Evolutionary conservation across 179 eudicot genomes (phyloP), one percentile per base, ranked within the genome.

Genomic region (Drosera spatulata): DNA sequence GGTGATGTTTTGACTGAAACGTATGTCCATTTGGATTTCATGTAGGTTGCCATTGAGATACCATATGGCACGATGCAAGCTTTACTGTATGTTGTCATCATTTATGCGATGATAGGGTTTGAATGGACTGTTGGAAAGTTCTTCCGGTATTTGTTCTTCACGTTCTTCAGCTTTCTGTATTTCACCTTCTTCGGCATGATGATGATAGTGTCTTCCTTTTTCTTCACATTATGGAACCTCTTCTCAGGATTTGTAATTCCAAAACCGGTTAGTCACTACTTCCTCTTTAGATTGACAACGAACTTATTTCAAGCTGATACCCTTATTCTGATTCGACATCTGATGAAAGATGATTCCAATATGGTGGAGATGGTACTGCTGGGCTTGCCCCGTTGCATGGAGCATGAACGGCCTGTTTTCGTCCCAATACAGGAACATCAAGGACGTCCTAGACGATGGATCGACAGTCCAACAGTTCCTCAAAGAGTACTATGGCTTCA

Each of bases 131-230:
- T 64, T 1, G 72, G 60, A 6, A 89, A 86, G 39, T 82, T 82
- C 83, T 77, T 89, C 37, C 86, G 88, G 91, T 89, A 80, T 59
- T 10, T 82, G 38, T 88, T 75, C 57, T 76, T 82, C 82, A 75
- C 77, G 91, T 84, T 70, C 77, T 80, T 75, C 80, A 77, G 85
- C 3, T 77, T 88, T 39, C 56, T 87, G 2, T 88, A 84, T 77
- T 86, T 78, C 78, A 88, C 88, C 48, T 80, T 62, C 69, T 86
- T 75, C 39, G 96, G 96, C 46, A 88, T 88, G 97, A 84, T 89
- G 95, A 33, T 80, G 4, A 76, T 89, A 39, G 95, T 84, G 41
- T 63, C 79, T 33, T 54, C 79, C 10, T 74, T 85, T n/a, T 75
- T 80, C 65, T 68, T 73, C 12, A 77, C 66, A 2, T 48, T 82